Evolutionary conservation across 192 early-diverging fungal species (phyloP), one percentile per base, ranked within the genome.

Genomic region (Backusella macrospora): DNA sequence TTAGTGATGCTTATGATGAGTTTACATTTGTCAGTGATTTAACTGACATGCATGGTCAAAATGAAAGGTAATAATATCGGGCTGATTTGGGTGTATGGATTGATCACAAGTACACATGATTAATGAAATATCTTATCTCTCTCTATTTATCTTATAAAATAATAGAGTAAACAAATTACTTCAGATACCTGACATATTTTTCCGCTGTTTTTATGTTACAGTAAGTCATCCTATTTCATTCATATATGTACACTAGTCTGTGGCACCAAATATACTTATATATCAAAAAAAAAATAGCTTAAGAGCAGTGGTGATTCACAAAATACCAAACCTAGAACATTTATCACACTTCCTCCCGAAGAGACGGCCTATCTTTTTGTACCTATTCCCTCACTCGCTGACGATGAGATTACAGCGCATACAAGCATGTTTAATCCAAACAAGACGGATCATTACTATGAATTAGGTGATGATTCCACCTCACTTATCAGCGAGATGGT

Each of bases 1-100:
- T 84, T 44, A 74, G 72, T 3, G 81, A 81, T 52, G 59, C 78
- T 1, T 80, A 73, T 49, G 82, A 81, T 6, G 81, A 89, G 48
- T 44, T 89, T 4, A 76, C 86, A 67, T 89, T 83, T 79, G 83
- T 89, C 16, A 80, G 83, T 42, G 80, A 78, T n/a, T 80, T 89
- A 39, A 79, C 74, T 52, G 78, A 86, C 45, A 62, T 16, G 62
- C 6, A 72, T 23, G 83, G 81, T 37, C 81, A 78, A 10, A 62
- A 65, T 29, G 44, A 82, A 69, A 83, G 87, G 87, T 84, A 84
- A 26, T 14, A 23, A 1, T 52, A 37, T 34, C 15, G 6, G 34
- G 34, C 2, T 6, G 4, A 34, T 0, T 62, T 29, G 9, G 8
- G 3, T 34, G 23, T 62, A 34, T 62, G 29, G 2, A 34, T 34